Conservation (phyloP, 139 green algal genomes). For the Micromonas pusilla region DNA sequence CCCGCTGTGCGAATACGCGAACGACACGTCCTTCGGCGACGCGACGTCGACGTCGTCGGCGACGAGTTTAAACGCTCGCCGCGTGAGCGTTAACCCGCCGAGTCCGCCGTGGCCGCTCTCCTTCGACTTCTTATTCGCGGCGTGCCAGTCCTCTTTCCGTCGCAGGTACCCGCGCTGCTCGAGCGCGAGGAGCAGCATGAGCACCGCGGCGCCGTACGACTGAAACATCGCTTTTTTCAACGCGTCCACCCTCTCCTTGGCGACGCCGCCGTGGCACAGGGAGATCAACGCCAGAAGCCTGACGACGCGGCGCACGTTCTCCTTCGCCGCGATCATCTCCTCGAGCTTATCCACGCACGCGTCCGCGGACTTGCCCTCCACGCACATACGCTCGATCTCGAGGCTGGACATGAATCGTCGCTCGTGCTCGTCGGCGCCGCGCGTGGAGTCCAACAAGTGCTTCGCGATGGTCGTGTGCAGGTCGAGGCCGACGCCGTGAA, state of each 20-base stretch:
- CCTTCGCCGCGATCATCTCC: conserved; percentile 61
- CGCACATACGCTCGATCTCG: conserved; percentile 53
- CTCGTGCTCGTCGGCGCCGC: conserved; percentile 22
- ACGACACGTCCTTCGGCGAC: background rate
- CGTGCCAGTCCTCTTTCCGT: background rate
- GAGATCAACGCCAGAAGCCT: background rate
- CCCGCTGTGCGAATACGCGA: conserved; percentile 7
- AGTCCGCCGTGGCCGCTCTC: too few species aligned
- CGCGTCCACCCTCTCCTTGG: background rate
- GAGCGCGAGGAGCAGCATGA: background rate
- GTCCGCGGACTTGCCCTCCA: conserved; percentile 57
- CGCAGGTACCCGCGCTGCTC: background rate
- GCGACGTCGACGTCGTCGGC: background rate
- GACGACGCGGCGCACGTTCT: conserved; percentile 17
- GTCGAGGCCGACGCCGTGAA: conserved; percentile 25
- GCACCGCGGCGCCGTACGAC: background rate
- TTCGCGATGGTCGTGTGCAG: conserved; percentile 52
- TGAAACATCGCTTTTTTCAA: background rate
- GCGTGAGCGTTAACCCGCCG: too few species aligned
- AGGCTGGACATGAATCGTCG: conserved; percentile 42
- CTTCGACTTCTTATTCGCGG: too few species aligned
- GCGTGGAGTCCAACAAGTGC: conserved; percentile 40
- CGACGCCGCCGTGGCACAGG: background rate
- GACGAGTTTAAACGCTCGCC: conserved; percentile 12
- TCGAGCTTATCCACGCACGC: conserved; percentile 35